Percentiles rank a stretch among this genome's conserved stretches.
phyloP scores from a whole-genome alignment of 1,139 yeast genomes.

The Hyphopichia khmerensis region DNA sequence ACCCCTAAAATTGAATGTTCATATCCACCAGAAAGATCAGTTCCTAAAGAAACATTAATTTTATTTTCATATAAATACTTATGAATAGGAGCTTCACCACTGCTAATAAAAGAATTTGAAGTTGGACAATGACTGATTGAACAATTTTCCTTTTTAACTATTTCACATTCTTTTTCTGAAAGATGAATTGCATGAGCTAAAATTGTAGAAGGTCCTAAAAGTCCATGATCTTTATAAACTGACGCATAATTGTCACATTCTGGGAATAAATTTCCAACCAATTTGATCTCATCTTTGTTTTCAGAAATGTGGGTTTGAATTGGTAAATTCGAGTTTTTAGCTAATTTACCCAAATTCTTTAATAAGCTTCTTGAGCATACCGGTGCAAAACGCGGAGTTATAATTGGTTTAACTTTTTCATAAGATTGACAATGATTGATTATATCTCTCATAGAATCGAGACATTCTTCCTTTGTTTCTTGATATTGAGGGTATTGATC shows the following conservation, averaged over 20 bases:
- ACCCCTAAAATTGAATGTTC: conserved; percentile 74
- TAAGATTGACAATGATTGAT: conserved; percentile 51
- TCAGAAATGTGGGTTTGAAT: conserved; percentile 92
- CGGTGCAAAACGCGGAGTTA: conserved; percentile 96
- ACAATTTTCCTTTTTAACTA: conserved; percentile 53
- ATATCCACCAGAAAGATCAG: conserved; percentile 92
- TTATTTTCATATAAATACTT: conserved; percentile 64
- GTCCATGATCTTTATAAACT: conserved; percentile 65
- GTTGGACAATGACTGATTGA: conserved; percentile 95
- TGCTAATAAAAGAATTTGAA: conserved; percentile 82
- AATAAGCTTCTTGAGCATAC: conserved; percentile 69
- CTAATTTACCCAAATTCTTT: conserved; percentile 60
- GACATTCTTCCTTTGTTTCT: conserved; percentile 62
- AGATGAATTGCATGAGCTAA: conserved; percentile 90
- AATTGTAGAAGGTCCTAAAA: conserved; percentile 66
- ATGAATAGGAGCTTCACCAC: conserved; percentile 84
- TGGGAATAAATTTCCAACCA: conserved; percentile 78
- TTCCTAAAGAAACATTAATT: conserved; percentile 81
- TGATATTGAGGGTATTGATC: conserved; percentile 66
- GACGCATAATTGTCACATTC: conserved; percentile 66
- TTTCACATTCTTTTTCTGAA: conserved; percentile 57
- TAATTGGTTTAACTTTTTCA: conserved; percentile 69
- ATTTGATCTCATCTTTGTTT: conserved; percentile 67
- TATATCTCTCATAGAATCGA: conserved; percentile 56
- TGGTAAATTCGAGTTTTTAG: conserved; percentile 52